Evolutionary conservation across 2,329 filamentous ascomycete genomes (phyloP).

Genomic region (Fusarium secorum): DNA sequence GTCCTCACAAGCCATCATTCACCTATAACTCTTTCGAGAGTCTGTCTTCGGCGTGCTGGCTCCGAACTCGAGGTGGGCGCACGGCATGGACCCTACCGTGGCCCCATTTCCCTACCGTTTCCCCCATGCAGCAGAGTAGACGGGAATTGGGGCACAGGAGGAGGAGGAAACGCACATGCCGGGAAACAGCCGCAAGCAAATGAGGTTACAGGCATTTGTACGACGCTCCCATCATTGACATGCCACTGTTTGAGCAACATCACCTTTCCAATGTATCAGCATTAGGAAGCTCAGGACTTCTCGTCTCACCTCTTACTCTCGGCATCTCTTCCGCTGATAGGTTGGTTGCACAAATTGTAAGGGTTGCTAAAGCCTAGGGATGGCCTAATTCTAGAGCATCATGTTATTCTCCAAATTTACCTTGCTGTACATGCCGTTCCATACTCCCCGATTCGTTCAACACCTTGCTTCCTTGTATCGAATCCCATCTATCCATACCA

Average conservation of each 20-base stretch:
- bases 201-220: slow-evolving; percentile 37
- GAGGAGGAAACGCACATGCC: slow-evolving; percentile 38
- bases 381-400: neutral
- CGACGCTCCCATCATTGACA: slow-evolving; percentile 36
- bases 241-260: slow-evolving; percentile 30
- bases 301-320: slow-evolving; percentile 13
- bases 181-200: slow-evolving; percentile 40
- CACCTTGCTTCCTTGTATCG: neutral
- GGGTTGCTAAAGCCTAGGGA: neutral
- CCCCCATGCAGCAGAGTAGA: neutral
- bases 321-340: slow-evolving; percentile 23
- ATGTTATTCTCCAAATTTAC: neutral
- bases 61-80: slow-evolving; percentile 32
- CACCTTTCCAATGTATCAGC: slow-evolving; percentile 2
- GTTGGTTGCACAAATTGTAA: neutral
- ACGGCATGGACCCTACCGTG: slow-evolving; percentile 36
- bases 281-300: slow-evolving; percentile 16
- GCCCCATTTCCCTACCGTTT: slow-evolving; percentile 35
- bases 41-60: slow-evolving; percentile 33
- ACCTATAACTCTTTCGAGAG: neutral
- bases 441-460: slow-evolving; percentile 4
- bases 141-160: neutral
- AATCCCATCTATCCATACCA: neutral
- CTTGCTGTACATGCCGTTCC: neutral
- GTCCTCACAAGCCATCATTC: neutral